Evolutionary conservation across 2,329 filamentous ascomycete genomes (phyloP), one percentile per base, ranked within the genome.

Genomic region (Paraconiothyrium brasiliense): DNA sequence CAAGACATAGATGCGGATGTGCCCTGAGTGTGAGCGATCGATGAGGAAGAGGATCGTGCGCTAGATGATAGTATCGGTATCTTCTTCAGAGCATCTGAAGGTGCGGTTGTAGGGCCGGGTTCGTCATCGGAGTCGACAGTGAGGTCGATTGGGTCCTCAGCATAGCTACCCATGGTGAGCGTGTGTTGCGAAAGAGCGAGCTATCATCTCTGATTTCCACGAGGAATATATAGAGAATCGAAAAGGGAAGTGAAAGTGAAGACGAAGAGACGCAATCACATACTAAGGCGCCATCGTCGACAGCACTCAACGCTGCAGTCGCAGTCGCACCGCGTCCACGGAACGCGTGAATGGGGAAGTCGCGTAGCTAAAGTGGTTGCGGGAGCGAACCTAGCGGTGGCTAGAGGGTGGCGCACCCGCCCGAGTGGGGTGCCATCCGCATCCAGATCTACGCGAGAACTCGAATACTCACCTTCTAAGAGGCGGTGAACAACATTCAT

Each of bases 251-350:
- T 41, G 49, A 52, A 11, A 14, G 49, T 20, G 34, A 41, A 20
- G 27, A 30, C 35, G 30, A 50, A n/a, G 27, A 22, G 11, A 8
- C 22, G 16, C 10, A n/a, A 50, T 7, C 4, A 16, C 34, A 16
- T 52, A 52, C 34, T 52, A 27, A 52, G 49, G 49, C 34, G 49
- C 49, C 49, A 52, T 52, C 16, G 10, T 39, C 32, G 34, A 39
- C 32, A 24, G 5, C 27, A 24, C 24, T 48, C 46, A 41, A 41
- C 20, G n/a, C n/a, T 48, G 46, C 20, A 35, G 49, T 52, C 3
- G 10, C 49, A 52, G 49, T 52, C n/a, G 10, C 34, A 52, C 27
- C 47, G 47, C 47, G 47, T 50, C n/a, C 47, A 35, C 9, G 30
- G 14, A 35, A 30, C 47, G 47, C 47, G 47, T 1, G n/a, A 24